These are phyloP conservation scores for Kwoniella shivajii DNA, from an alignment of 1,284 basidiomycete species.

Conservation along the genomic window DNA sequence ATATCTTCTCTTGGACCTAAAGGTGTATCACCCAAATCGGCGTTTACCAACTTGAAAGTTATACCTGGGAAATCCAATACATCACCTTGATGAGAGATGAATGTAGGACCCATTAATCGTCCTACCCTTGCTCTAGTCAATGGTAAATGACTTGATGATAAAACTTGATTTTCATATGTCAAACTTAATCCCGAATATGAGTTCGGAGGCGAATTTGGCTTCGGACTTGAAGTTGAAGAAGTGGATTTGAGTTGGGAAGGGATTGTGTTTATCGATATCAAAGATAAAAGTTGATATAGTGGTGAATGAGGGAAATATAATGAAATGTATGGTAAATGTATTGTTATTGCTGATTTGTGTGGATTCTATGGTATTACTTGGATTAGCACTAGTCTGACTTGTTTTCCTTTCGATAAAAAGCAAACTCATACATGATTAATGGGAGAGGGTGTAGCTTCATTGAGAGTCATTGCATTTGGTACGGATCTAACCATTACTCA, in stretches of 20 bases:
- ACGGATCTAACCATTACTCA: constrained; percentile 42
- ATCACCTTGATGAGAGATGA: constrained; percentile 55
- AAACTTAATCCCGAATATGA: too few relatives aligned
- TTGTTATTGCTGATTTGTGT: constrained; percentile 67
- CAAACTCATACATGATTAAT: too few relatives aligned
- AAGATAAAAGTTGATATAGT: constrained; percentile 70
- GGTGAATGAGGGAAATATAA: constrained; percentile 51
- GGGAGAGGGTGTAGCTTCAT: too few relatives aligned
- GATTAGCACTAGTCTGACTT: too few relatives aligned
- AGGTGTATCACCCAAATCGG: constrained; percentile 55
- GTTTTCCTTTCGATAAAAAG: too few relatives aligned
- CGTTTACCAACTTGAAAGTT: constrained; percentile 67
- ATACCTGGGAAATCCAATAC: constrained; percentile 67
- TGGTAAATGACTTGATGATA: constrained; percentile 61
- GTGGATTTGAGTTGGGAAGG: neutral
- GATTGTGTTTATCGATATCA: constrained; percentile 61
- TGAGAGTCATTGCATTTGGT: neutral
- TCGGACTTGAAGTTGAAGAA: constrained; percentile 18
- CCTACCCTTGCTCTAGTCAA: constrained; percentile 69
- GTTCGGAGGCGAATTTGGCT: too few relatives aligned
- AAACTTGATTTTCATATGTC: constrained; percentile 67
- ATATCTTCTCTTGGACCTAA: constrained; percentile 44
- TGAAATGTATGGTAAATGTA: constrained; percentile 60
- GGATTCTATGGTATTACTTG: constrained; percentile 46
- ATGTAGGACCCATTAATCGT: constrained; percentile 79